Percentiles rank a stretch among this genome's conserved stretches.
These are phyloP conservation scores for Starmerella floris DNA, from an alignment of 805 yeast genomes.

Conservation along the genomic window DNA sequence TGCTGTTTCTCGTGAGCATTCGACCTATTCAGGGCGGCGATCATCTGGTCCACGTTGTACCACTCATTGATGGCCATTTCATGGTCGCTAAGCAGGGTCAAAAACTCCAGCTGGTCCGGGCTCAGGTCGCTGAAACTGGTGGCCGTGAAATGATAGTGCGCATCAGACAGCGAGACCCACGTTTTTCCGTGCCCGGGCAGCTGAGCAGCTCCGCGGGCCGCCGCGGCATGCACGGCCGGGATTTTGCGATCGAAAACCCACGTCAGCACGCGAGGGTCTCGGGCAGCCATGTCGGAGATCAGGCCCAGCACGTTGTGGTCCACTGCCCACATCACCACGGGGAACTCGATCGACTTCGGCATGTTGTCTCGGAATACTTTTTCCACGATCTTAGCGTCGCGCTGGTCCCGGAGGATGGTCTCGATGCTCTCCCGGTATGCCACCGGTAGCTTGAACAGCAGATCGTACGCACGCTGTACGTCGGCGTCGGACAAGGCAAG, in stretches of 20 bases:
- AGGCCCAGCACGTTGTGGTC: neutral
- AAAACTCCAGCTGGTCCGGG: neutral
- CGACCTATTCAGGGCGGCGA: neutral
- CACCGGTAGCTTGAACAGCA: neutral
- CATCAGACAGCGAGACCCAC: neutral
- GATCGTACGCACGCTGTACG: neutral
- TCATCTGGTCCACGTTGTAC: conserved; percentile 3
- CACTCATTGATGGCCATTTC: neutral
- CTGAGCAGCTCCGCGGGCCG: neutral
- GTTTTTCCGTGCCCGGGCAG: neutral
- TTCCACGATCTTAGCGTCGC: neutral
- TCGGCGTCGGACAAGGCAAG: neutral
- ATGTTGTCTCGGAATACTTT: neutral
- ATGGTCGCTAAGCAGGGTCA: neutral
- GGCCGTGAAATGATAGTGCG: conserved; percentile 2
- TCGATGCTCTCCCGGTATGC: neutral
- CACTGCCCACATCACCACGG: conserved; percentile 11
- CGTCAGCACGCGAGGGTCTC: neutral
- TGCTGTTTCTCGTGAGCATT: neutral
- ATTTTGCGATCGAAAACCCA: neutral
- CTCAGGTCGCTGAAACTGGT: conserved; percentile 3
- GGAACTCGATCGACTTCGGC: neutral
- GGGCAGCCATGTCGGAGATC: neutral
- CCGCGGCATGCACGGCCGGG: conserved; percentile 11
- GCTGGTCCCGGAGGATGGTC: neutral